Percentiles rank a stretch among this genome's conserved stretches.
These are phyloP conservation scores for Phytopythium mirpurense DNA, from an alignment of 352 stramenopile species.

Conservation along the genomic window DNA sequence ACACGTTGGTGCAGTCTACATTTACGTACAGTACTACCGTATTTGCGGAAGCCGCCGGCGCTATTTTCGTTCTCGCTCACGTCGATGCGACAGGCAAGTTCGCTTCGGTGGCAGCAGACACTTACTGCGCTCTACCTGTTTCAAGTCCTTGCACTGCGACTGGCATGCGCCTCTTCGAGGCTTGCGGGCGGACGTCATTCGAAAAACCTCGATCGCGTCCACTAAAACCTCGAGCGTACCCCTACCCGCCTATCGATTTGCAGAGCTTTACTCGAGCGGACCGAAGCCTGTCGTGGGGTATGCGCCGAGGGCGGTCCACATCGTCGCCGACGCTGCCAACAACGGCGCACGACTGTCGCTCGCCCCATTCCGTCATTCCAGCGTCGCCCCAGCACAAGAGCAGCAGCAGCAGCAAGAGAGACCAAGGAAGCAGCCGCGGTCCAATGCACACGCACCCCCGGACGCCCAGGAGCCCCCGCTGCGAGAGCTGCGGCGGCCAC, in stretches of 20 bases:
- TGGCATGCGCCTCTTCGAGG: constrained; percentile 10
- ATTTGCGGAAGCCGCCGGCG: not conserved
- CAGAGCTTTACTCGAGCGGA: constrained; percentile 3
- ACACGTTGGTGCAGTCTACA: no score
- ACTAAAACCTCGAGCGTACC: constrained; percentile 11
- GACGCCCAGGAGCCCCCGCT: constrained; percentile 35
- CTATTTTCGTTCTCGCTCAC: not conserved
- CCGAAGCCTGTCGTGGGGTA: constrained; percentile 15
- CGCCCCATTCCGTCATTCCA: constrained; percentile 21
- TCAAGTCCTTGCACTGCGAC: not conserved
- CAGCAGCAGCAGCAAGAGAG: constrained; percentile 10
- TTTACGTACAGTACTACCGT: no score
- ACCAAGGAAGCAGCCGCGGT: constrained; percentile 4
- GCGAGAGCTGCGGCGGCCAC: constrained; percentile 31
- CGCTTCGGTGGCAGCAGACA: constrained; percentile 5
- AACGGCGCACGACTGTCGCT: constrained; percentile 14
- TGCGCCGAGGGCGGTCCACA: constrained; percentile 20
- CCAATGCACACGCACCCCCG: not conserved
- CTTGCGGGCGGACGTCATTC: not conserved
- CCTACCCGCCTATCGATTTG: constrained; percentile 2
- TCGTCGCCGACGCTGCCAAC: constrained; percentile 7
- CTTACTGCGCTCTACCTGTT: not conserved
- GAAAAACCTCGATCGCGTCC: constrained; percentile 14
- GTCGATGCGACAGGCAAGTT: constrained; percentile 1
- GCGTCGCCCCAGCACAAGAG: constrained; percentile 17